Conservation (phyloP, 106 monocot genomes). For the Dendrobium huoshanense region DNA sequence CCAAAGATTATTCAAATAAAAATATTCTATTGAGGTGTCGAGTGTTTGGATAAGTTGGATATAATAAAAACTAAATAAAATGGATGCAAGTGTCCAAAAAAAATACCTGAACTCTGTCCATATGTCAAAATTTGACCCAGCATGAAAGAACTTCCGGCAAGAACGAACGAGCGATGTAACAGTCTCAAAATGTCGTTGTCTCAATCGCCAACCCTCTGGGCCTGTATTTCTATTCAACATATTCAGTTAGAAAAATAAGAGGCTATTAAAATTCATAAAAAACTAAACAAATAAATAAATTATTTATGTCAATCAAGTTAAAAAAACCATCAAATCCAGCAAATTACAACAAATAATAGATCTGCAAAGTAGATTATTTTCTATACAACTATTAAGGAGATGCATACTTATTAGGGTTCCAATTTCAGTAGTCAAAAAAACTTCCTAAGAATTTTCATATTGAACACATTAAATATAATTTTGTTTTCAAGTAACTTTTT, state of each 20-base stretch:
- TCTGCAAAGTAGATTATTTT: neutral
- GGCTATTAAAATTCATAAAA: neutral
- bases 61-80: neutral
- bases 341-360: neutral
- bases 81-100: neutral
- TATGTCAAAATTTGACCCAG: slow-evolving; percentile 84
- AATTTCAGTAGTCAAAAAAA: neutral
- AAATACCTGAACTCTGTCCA: slow-evolving; percentile 86
- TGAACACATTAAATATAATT: neutral
- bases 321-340: neutral
- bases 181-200: slow-evolving; percentile 82
- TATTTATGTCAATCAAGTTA: neutral
- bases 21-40: neutral
- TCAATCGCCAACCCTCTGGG: slow-evolving; percentile 93
- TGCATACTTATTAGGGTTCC: neutral
- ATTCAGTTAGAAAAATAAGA: neutral
- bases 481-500: too few relatives aligned
- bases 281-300: neutral
- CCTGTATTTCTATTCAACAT: slow-evolving; percentile 74
- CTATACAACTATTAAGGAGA: neutral
- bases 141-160: slow-evolving; percentile 77
- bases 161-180: slow-evolving; percentile 66
- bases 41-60: neutral
- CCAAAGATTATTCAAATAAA: neutral
- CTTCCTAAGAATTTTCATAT: neutral